phyloP scores from a whole-genome alignment of 2,329 filamentous ascomycete species.

The Phialophora expanda region DNA sequence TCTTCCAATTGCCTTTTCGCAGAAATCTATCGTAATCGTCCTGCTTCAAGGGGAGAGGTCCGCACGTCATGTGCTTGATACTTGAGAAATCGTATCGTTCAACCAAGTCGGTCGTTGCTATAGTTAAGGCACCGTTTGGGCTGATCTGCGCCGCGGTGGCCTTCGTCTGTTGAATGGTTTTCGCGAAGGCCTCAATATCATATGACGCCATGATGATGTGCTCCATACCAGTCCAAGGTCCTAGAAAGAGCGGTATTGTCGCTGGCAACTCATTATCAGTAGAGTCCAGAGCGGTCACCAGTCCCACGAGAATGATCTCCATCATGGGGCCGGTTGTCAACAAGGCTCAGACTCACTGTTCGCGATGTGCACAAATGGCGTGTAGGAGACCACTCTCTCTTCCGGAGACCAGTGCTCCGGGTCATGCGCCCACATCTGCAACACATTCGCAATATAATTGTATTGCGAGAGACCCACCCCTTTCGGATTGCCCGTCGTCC shows the following conservation, averaged over 20 bases:
- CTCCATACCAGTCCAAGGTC: constrained; percentile 68
- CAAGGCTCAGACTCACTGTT: constrained; percentile 51
- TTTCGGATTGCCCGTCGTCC: constrained; percentile 89
- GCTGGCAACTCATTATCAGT: constrained; percentile 46
- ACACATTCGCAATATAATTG: constrained; percentile 78
- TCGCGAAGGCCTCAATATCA: constrained; percentile 78
- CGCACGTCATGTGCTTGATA: constrained; percentile 80
- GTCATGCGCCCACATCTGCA: constrained; percentile 63
- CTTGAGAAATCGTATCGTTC: constrained; percentile 83
- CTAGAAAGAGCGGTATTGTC: constrained; percentile 71
- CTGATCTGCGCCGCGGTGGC: constrained; percentile 81
- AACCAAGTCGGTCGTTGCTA: constrained; percentile 78
- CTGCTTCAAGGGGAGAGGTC: constrained; percentile 78
- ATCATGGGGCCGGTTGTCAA: background rate
- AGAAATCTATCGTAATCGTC: constrained; percentile 69
- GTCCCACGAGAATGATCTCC: background rate
- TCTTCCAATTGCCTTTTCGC: constrained; percentile 73
- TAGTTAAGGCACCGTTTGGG: constrained; percentile 77
- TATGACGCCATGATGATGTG: constrained; percentile 78
- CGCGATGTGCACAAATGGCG: constrained; percentile 93
- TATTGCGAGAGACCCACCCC: constrained; percentile 84
- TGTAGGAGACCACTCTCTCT: constrained; percentile 75
- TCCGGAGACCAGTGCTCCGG: constrained; percentile 50
- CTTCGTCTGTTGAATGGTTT: constrained; percentile 72
- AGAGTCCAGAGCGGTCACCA: background rate